Evolutionary conservation across 2,329 filamentous ascomycete species (phyloP).

Genomic region (Epichloe hybrida): DNA sequence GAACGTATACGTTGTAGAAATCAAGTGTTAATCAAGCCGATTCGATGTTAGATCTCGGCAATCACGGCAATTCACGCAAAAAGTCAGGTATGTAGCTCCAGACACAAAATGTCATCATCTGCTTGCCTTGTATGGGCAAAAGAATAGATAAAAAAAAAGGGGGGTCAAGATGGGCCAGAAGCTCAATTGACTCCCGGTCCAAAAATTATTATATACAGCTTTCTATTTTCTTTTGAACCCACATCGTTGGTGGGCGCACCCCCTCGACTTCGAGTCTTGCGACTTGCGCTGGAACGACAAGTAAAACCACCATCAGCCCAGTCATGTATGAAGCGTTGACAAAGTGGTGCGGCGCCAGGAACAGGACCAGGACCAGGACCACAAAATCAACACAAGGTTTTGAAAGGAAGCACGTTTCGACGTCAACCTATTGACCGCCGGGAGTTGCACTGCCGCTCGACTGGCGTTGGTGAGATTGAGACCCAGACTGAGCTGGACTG

Average conservation of each 20-base stretch:
- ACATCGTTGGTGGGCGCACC: not conserved
- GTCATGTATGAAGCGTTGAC: too few relatives aligned
- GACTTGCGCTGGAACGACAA: too few relatives aligned
- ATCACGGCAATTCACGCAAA: too few relatives aligned
- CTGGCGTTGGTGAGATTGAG: constrained; percentile 17
- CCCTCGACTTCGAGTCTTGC: not conserved
- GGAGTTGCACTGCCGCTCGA: constrained; percentile 27
- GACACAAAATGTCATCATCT: too few relatives aligned
- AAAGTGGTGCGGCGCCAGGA: not conserved
- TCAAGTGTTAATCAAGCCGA: too few relatives aligned
- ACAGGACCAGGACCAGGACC: not conserved
- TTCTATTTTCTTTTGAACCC: not conserved
- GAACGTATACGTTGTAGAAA: too few relatives aligned
- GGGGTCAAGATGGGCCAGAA: not conserved
- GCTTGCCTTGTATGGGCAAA: not conserved
- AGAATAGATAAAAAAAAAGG: not conserved
- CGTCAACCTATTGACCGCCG: not conserved
- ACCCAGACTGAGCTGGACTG: constrained; percentile 8
- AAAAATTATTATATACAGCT: not conserved
- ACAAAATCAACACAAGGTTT: not conserved
- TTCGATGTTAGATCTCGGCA: too few relatives aligned
- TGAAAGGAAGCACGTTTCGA: not conserved
- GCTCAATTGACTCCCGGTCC: not conserved
- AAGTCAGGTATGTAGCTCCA: too few relatives aligned
- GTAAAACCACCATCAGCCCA: too few relatives aligned